Base-by-base conservation (phyloP, 345 rosid species). In the Gossypium longicalyx region DNA sequence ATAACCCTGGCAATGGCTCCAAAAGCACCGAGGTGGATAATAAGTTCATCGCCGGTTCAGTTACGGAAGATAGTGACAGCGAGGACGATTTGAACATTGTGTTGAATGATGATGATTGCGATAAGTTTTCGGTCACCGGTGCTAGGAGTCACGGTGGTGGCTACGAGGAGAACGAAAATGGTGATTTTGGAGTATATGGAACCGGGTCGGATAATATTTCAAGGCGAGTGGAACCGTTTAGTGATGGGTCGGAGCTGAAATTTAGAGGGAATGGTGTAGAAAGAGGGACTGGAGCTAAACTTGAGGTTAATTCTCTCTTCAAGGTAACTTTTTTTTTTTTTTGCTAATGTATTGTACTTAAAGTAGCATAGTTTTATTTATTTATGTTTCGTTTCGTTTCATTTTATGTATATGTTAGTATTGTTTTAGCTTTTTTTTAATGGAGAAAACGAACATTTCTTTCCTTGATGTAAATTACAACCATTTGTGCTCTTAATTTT, bases 81-180 rank as follows among this genome's bases (percentile, higher is more conserved):
- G 92, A 90, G 10, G 93, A 85, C 73, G 93, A 90, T 75, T 79
- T 92, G 76, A 86, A 86, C 63, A 92, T 90, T 17, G 86, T 92
- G 19, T 71, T 88, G 78, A 85, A 88, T 60, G 90, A 91, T 23
- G 95, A 84, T 53, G 89, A 84, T 74, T 80, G 86, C 27, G 38
- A 79, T 29, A 56, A 45, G 44, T 23, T 80, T 41, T 60, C 70
- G 9, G 80, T 22, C n/a, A 44, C 71, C 53, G 41, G 41, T 34
- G 38, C 38, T 34, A 53, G 80, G 38, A 12, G 61, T 67, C 47
- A 62, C 27, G 34, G 29, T 4, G 78, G 78, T 44, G 80, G 54
- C 47, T 67, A 25, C 48, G 79, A 58, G 20, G 77, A 56, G 13
- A 67, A 19, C 13, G 76, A 47, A 44, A 79, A 72, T 11, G 49